Percentiles rank a stretch among this genome's conserved stretches.
These are phyloP conservation scores for Kluyveromyces lactis DNA, from an alignment of 805 yeast species.

Conservation along the genomic window DNA sequence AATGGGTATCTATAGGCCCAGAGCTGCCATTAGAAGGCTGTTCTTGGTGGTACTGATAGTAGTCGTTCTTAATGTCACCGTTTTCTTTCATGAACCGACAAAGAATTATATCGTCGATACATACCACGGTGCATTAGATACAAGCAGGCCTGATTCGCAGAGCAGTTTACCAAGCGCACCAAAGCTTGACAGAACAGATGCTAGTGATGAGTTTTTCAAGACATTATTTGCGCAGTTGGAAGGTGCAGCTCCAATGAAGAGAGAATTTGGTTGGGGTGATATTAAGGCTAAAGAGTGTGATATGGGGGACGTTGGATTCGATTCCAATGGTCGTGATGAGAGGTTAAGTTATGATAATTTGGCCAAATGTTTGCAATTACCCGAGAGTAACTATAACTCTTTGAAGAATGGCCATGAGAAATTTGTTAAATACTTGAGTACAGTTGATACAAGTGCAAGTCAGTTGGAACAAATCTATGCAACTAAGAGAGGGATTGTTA, in stretches of 20 bases:
- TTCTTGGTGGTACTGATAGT: neutral
- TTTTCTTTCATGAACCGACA: neutral
- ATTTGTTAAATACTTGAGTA: constrained; percentile 9
- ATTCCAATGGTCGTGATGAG: constrained; percentile 3
- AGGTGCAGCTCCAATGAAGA: neutral
- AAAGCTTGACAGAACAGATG: neutral
- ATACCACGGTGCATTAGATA: neutral
- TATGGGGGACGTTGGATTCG: constrained; percentile 7
- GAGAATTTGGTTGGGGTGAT: neutral
- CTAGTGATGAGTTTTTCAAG: constrained; percentile 1
- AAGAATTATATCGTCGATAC: neutral
- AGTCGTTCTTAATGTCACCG: neutral
- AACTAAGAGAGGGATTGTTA: constrained; percentile 54
- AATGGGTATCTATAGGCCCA: neutral
- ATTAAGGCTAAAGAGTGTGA: constrained; percentile 5
- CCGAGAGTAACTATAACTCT: constrained; percentile 4
- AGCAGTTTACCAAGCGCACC: neutral
- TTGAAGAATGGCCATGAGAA: constrained; percentile 11
- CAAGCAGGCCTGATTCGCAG: too few species aligned
- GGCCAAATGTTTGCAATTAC: constrained; percentile 8
- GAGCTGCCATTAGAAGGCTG: neutral
- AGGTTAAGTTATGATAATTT: constrained; percentile 11
- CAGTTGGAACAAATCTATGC: constrained; percentile 10
- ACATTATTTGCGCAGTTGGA: neutral
- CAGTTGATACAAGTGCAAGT: constrained; percentile 6